Base-by-base conservation (phyloP, 768 basidiomycete species). In the Mycena vitilis region DNA sequence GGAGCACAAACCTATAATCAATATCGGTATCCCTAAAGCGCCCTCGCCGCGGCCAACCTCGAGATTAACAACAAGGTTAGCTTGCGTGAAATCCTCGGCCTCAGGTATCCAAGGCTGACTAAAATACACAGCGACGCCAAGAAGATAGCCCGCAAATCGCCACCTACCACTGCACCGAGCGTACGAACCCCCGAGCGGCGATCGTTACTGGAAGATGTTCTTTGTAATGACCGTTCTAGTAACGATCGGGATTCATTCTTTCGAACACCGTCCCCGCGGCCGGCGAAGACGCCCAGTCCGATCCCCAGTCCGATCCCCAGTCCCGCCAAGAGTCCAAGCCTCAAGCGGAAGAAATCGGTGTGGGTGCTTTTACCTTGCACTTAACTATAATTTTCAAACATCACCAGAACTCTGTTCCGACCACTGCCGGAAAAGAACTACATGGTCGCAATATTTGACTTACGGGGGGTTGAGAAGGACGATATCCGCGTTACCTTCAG, bases 401-500 rank as follows among this genome's bases (percentile, higher is more conserved):
- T n/a, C n/a, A n/a, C 72, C 57, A 85, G 85, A 63, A 81, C 84
- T 59, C 78, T 77, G 68, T 84, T 84, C 75, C 80, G 77, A 71
- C 81, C 85, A 69, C 82, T 83, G 47, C 76, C 76, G 36, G 85
- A 84, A 51, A 85, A 85, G 59, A 82, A 79, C 60, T 81, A 85
- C 83, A 78, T 83, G 45, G 82, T 81, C 30, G 85, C 86, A 38
- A 85, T 81, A 60, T 87, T 87, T 73, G 83, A 86, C 69, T 75
- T 87, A 73, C 79, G 81, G 1, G 84, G 82, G 7, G 81, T 87
- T 53, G 81, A 79, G 73, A 87, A 85, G 70, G 80, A 86, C 36
- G 83, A 87, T 52, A 84, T 86, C 59, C 86, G 87, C 51, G 85
- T 87, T 51, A 86, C 84, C 55, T 87, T 80, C 70, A 81, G 85